Conservation (phyloP, 768 basidiomycete genomes). For the Phanerochaete carnosa region DNA sequence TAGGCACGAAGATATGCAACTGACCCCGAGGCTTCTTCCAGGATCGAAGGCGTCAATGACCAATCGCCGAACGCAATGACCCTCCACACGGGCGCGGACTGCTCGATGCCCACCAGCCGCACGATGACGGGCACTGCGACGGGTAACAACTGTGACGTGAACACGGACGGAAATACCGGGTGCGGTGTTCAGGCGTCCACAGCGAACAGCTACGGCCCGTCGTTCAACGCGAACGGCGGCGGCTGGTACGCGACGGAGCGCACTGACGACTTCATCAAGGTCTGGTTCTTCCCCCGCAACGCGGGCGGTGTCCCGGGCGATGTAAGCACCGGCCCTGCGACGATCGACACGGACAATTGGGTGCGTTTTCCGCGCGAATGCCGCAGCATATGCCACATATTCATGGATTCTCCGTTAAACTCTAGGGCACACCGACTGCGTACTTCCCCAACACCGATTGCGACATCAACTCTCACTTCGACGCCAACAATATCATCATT, state of each 20-base stretch:
- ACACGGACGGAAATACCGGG: conserved; percentile 46
- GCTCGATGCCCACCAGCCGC: not conserved
- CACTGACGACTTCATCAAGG: conserved; percentile 51
- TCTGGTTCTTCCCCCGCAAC: conserved; percentile 69
- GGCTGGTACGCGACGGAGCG: conserved; percentile 68
- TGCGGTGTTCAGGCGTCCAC: conserved; percentile 46
- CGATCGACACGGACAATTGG: conserved; percentile 52
- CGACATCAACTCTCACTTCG: conserved; percentile 49
- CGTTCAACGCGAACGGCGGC: conserved; percentile 57
- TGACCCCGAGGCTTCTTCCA: conserved; percentile 4
- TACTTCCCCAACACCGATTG: conserved; percentile 59
- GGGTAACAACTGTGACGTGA: conserved; percentile 41
- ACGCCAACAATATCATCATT: conserved; percentile 59
- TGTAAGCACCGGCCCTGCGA: conserved; percentile 35
- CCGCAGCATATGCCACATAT: not conserved
- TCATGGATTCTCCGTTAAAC: not conserved
- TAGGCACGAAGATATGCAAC: not conserved
- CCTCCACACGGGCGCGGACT: conserved; percentile 50
- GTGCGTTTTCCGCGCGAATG: conserved; percentile 26
- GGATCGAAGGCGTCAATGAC: conserved; percentile 57
- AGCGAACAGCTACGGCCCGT: conserved; percentile 49
- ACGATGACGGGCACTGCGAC: conserved; percentile 11
- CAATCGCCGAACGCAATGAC: conserved; percentile 47
- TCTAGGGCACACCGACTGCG: conserved; percentile 55
- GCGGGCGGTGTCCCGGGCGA: conserved; percentile 39